Evolutionary conservation across 352 stramenopile genomes (phyloP).

Genomic region (Paralagenidium karlingii): DNA sequence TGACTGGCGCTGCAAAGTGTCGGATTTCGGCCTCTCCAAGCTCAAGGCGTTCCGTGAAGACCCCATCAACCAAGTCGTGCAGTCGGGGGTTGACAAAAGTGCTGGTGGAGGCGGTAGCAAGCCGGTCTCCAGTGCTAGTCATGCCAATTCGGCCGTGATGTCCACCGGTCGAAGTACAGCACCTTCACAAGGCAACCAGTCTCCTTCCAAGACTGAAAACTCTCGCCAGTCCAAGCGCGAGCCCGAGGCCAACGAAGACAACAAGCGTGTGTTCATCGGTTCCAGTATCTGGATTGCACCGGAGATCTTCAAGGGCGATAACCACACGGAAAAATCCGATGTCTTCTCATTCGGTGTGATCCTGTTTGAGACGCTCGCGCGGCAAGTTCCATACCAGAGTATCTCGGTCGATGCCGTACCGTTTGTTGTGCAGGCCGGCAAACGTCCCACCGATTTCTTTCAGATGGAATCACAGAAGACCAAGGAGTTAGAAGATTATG

Average conservation of each 20-base stretch:
- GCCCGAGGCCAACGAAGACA: too few relatives aligned
- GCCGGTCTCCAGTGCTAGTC: constrained; percentile 8
- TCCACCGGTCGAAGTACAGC: too few relatives aligned
- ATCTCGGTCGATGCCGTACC: constrained; percentile 74
- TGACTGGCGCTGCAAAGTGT: constrained; percentile 84
- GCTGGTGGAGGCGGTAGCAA: too few relatives aligned
- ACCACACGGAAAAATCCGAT: constrained; percentile 81
- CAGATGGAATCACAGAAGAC: constrained; percentile 30
- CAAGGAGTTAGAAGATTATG: constrained; percentile 47
- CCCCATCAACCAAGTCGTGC: not conserved
- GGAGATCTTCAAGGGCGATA: constrained; percentile 80
- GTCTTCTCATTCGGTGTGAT: constrained; percentile 84
- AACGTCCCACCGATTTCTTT: constrained; percentile 60
- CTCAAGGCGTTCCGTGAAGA: constrained; percentile 70
- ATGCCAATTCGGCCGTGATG: not conserved
- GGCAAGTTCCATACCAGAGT: constrained; percentile 50
- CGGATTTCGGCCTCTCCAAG: constrained; percentile 80
- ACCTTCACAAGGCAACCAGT: constrained; percentile 2
- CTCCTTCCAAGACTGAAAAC: constrained; percentile 3
- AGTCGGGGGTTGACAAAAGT: too few relatives aligned
- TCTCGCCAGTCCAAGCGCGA: constrained; percentile 1
- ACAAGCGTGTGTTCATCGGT: constrained; percentile 45
- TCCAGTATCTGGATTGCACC: constrained; percentile 86
- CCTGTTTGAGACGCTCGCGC: constrained; percentile 57
- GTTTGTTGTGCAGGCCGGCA: constrained; percentile 66